These are phyloP conservation scores for Vickermania spadyakhi DNA, from an alignment of 208 protist genomes.

Conservation along the genomic window DNA sequence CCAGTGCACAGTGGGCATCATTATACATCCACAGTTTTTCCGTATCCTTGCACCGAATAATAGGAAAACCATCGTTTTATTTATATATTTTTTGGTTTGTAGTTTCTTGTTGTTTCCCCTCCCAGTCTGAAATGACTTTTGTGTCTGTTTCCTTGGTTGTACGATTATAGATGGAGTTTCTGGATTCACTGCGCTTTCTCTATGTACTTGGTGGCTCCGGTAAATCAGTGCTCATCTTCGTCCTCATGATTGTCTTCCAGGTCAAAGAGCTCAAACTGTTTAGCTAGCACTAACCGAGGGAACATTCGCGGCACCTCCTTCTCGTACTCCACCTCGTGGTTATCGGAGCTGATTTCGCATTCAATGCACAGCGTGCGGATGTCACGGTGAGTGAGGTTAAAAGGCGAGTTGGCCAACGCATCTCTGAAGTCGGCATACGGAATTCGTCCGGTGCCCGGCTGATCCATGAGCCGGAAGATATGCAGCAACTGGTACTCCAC, in stretches of 20 bases:
- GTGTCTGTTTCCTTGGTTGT: too few relatives aligned
- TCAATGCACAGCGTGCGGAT: slow-evolving; percentile 60
- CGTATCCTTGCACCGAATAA: too few relatives aligned
- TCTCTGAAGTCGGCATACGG: slow-evolving; percentile 47
- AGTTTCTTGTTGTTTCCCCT: too few relatives aligned
- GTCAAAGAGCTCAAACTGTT: slow-evolving; percentile 63
- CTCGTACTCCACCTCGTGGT: slow-evolving; percentile 66
- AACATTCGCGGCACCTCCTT: slow-evolving; percentile 62
- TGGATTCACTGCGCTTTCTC: too few relatives aligned
- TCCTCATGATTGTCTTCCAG: slow-evolving; percentile 12
- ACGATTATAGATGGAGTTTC: too few relatives aligned
- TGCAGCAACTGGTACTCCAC: slow-evolving; percentile 70
- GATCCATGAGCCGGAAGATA: slow-evolving; percentile 61
- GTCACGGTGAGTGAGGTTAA: slow-evolving; percentile 77
- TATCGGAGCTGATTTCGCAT: slow-evolving; percentile 24
- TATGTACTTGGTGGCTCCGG: too few relatives aligned
- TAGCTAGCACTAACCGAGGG: slow-evolving; percentile 54
- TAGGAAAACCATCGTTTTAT: too few relatives aligned
- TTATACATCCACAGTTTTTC: too few relatives aligned
- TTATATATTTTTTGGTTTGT: too few relatives aligned
- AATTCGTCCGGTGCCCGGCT: slow-evolving; percentile 41
- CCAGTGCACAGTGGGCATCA: too few relatives aligned
- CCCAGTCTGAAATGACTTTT: too few relatives aligned
- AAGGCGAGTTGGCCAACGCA: slow-evolving; percentile 54
- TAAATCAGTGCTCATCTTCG: not conserved